A percentile compares a stretch with the other conserved stretches of the same genome.
These are phyloP conservation scores for Asterionellopsis glacialis DNA, from an alignment of 108 stramenopile species.

Conservation along the genomic window DNA sequence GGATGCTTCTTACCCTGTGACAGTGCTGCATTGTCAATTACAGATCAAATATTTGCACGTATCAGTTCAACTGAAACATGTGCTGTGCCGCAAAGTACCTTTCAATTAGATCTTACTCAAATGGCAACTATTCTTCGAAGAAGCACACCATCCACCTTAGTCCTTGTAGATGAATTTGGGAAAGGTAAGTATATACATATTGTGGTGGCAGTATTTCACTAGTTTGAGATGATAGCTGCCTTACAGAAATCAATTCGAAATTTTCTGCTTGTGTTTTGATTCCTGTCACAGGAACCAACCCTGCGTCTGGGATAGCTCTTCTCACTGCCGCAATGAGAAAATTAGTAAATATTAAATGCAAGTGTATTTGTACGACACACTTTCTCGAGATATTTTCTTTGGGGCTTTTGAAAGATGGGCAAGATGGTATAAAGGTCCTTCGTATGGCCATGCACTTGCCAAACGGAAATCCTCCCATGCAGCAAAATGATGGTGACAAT, in stretches of 20 bases:
- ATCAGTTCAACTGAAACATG: conserved; percentile 90
- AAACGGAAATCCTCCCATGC: conserved; percentile 17
- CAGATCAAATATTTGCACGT: conserved; percentile 85
- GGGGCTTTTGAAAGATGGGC: conserved; percentile 59
- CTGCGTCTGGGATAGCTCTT: conserved; percentile 90
- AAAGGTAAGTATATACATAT: conserved; percentile 57
- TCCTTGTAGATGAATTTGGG: conserved; percentile 96
- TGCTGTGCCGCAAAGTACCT: conserved; percentile 89
- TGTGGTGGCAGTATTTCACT: not conserved
- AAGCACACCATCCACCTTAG: conserved; percentile 72
- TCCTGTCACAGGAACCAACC: conserved; percentile 58
- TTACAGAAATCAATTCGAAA: not conserved
- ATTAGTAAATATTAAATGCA: conserved; percentile 55
- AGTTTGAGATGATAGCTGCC: not conserved
- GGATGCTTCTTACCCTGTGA: conserved; percentile 88
- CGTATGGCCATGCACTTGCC: conserved; percentile 88
- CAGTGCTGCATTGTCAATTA: conserved; percentile 78
- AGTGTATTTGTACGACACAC: conserved; percentile 89
- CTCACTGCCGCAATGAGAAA: conserved; percentile 75
- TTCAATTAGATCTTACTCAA: conserved; percentile 90
- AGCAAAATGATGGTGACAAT: too few relatives aligned
- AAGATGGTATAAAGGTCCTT: conserved; percentile 70
- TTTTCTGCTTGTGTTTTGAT: not conserved
- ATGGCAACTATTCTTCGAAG: conserved; percentile 67
- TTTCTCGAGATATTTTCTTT: conserved; percentile 93